These are phyloP conservation scores for Neurospora sp. DNA, from an alignment of 495 filamentous ascomycete genomes.

Conservation along the genomic window DNA sequence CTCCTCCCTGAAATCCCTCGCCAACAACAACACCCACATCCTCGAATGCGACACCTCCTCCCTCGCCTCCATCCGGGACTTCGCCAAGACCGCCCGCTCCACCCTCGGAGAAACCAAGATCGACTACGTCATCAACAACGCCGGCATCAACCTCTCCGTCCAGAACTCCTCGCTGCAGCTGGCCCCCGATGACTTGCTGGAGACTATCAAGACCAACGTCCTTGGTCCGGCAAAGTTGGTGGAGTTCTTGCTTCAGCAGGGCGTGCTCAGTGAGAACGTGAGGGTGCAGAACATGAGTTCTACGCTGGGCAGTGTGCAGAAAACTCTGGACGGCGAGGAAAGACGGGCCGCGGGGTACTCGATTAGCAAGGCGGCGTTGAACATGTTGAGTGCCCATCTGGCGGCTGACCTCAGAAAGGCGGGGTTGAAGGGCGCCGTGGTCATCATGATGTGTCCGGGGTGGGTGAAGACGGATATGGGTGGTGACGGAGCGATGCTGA, in stretches of 20 bases:
- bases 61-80: slow-evolving; percentile 21
- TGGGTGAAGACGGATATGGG: slow-evolving; percentile 59
- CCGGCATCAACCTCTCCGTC: slow-evolving; percentile 27
- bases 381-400: slow-evolving; percentile 35
- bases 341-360: slow-evolving; percentile 24
- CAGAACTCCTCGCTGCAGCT: slow-evolving; percentile 27
- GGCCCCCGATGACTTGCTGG: slow-evolving; percentile 20
- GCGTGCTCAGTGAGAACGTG: slow-evolving; percentile 3
- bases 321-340: background rate
- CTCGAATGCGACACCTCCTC: slow-evolving; percentile 34
- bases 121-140: slow-evolving; percentile 36
- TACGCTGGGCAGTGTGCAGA: slow-evolving; percentile 22
- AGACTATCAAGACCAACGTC: slow-evolving; percentile 28
- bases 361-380: slow-evolving; percentile 33
- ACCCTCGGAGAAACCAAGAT: slow-evolving; percentile 24
- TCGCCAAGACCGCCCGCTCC: slow-evolving; percentile 16
- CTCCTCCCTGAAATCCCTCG: slow-evolving; percentile 17
- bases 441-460: slow-evolving; percentile 47
- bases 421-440: slow-evolving; percentile 29
- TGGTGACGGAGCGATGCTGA: slow-evolving; percentile 36
- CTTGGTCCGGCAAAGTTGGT: slow-evolving; percentile 31
- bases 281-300: slow-evolving; percentile 32
- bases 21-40: slow-evolving; percentile 18
- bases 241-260: slow-evolving; percentile 18
- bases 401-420: slow-evolving; percentile 20